Evolutionary conservation across 192 early-diverging fungal genomes (phyloP).

Genomic region (Rhizoclosmatium sp.): DNA sequence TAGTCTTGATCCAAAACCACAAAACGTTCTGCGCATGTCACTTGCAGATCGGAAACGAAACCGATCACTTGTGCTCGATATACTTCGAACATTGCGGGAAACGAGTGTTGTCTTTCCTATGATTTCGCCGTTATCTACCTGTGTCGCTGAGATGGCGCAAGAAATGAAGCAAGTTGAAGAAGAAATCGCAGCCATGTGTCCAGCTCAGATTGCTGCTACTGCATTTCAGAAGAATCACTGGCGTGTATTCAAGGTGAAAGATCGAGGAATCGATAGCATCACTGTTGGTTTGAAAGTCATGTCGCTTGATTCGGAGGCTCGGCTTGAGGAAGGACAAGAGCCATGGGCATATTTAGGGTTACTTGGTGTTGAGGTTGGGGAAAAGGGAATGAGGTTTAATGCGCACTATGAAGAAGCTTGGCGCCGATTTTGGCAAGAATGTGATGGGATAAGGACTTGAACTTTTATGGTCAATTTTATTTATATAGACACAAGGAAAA

Average conservation of each 20-base stretch:
- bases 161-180: conserved; percentile 12
- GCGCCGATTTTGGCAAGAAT: conserved; percentile 3
- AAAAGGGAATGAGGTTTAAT: background rate
- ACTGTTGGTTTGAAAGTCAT: background rate
- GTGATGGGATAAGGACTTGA: background rate
- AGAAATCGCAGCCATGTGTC: background rate
- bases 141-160: conserved; percentile 11
- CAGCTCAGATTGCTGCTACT: background rate
- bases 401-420: background rate
- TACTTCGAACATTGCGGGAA: background rate
- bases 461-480: background rate
- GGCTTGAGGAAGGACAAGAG: background rate
- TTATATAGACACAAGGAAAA: background rate
- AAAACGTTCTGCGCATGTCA: background rate
- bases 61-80: background rate
- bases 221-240: background rate
- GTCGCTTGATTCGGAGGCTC: background rate
- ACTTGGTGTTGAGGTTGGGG: conserved; percentile 3
- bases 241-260: background rate
- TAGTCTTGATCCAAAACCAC: background rate
- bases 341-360: conserved; percentile 16
- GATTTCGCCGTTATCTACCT: background rate
- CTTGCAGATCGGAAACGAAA: background rate
- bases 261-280: background rate
- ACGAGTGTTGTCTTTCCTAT: background rate